Evolutionary conservation across 2,329 filamentous ascomycete genomes (phyloP).

Genomic region (Fusarium tricinctum): DNA sequence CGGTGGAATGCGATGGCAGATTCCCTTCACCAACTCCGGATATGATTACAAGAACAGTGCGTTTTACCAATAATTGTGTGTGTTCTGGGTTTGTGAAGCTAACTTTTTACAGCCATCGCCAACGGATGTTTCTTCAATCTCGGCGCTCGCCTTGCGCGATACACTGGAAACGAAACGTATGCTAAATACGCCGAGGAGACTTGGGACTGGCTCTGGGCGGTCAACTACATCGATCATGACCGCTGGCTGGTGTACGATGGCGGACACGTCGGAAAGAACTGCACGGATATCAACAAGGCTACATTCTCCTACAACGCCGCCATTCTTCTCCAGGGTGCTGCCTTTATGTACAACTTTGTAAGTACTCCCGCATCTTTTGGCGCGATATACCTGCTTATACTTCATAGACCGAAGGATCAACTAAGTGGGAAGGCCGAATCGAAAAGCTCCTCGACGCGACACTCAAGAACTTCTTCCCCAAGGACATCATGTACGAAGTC

Average conservation of each 20-base stretch:
- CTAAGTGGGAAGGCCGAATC: conserved; percentile 69
- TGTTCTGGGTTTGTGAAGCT: not conserved
- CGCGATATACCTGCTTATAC: conserved; percentile 36
- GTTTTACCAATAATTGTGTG: conserved; percentile 20
- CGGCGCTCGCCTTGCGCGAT: conserved; percentile 77
- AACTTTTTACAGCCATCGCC: conserved; percentile 62
- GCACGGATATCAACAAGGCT: conserved; percentile 70
- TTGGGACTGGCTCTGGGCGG: conserved; percentile 71
- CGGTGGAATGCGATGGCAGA: conserved; percentile 83
- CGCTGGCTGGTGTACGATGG: conserved; percentile 76
- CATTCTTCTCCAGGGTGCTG: conserved; percentile 72
- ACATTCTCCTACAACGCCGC: conserved; percentile 79
- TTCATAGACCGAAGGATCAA: conserved; percentile 64
- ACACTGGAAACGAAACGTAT: conserved; percentile 77
- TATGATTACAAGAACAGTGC: conserved; percentile 81
- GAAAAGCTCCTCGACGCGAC: conserved; percentile 67
- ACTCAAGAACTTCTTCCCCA: conserved; percentile 66
- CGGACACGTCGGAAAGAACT: conserved; percentile 69
- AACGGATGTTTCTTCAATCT: conserved; percentile 76
- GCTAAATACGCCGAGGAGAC: conserved; percentile 71
- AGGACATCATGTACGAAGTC: conserved; percentile 74
- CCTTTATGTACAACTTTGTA: conserved; percentile 77
- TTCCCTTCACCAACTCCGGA: conserved; percentile 79
- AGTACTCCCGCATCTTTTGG: conserved; percentile 36
- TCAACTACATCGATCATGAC: conserved; percentile 71